phyloP scores from a whole-genome alignment of 805 yeast genomes.

The Wickerhamomyces subpelliculosus region DNA sequence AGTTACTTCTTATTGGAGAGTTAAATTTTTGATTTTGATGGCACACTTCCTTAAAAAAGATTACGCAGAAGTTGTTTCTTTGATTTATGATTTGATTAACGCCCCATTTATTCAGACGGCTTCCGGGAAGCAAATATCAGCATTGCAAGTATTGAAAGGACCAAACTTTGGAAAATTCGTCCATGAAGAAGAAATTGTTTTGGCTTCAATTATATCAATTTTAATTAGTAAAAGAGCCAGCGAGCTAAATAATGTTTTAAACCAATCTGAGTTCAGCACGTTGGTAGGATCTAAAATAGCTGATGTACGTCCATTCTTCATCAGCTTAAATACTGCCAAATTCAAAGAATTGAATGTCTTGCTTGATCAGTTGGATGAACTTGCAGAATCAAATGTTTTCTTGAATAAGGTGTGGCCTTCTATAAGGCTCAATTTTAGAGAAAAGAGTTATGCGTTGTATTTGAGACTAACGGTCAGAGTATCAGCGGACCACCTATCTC shows the following conservation, averaged over 20 bases:
- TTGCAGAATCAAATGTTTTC: slow-evolving; percentile 8
- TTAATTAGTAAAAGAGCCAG: slow-evolving; percentile 11
- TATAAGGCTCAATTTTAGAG: slow-evolving; percentile 21
- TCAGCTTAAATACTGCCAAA: slow-evolving; percentile 19
- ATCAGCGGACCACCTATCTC: slow-evolving; percentile 11
- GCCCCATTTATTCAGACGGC: slow-evolving; percentile 13
- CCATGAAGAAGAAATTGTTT: slow-evolving; percentile 14
- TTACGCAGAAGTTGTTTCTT: slow-evolving; percentile 13
- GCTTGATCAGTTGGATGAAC: slow-evolving; percentile 11
- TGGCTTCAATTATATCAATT: slow-evolving; percentile 15
- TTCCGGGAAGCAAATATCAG: slow-evolving; percentile 11
- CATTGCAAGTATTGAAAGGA: slow-evolving; percentile 12
- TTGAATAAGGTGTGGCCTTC: slow-evolving; percentile 17
- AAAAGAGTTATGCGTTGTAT: slow-evolving; percentile 25
- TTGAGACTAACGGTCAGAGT: slow-evolving; percentile 23
- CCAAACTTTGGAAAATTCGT: slow-evolving; percentile 15
- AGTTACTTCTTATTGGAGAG: slow-evolving; percentile 20
- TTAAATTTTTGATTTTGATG: slow-evolving; percentile 17
- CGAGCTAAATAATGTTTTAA: slow-evolving; percentile 10
- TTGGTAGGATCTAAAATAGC: slow-evolving; percentile 17
- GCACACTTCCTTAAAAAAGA: slow-evolving; percentile 18
- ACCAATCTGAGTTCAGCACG: slow-evolving; percentile 11
- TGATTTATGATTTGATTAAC: slow-evolving; percentile 8
- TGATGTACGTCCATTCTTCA: slow-evolving; percentile 17
- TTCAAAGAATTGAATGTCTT: slow-evolving; percentile 15